These are phyloP conservation scores for Maudiozyma serrabonitensis DNA, from an alignment of 805 yeast genomes.

Conservation along the genomic window DNA sequence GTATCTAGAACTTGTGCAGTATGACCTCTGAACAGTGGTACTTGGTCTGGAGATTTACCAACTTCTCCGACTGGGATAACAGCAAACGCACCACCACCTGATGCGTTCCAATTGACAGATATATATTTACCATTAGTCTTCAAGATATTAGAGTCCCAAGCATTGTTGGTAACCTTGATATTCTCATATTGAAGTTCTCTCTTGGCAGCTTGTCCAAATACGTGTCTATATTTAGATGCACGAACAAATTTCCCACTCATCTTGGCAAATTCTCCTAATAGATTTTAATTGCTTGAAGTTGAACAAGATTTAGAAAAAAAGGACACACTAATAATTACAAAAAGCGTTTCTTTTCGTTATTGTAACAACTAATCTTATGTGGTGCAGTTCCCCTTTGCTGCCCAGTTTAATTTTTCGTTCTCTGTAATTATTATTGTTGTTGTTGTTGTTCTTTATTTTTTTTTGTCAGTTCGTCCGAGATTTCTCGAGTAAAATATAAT, in stretches of 20 bases:
- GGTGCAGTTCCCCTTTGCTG: not conserved
- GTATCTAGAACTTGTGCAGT: slow-evolving; percentile 93
- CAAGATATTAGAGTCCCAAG: slow-evolving; percentile 91
- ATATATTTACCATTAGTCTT: slow-evolving; percentile 80
- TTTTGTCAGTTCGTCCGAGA: too few relatives aligned
- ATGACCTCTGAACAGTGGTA: slow-evolving; percentile 91
- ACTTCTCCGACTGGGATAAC: slow-evolving; percentile 77
- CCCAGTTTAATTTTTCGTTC: not conserved
- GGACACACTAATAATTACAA: too few relatives aligned
- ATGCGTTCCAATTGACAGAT: slow-evolving; percentile 84
- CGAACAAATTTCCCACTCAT: slow-evolving; percentile 82
- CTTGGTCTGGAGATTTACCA: slow-evolving; percentile 89
- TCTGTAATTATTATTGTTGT: not conserved
- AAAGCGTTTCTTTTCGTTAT: too few relatives aligned
- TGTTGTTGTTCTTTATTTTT: not conserved
- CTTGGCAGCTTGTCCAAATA: slow-evolving; percentile 78
- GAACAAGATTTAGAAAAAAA: too few relatives aligned
- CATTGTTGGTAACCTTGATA: slow-evolving; percentile 72
- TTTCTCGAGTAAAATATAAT: too few relatives aligned
- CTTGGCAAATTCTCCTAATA: not conserved
- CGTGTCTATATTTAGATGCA: slow-evolving; percentile 95
- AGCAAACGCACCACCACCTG: slow-evolving; percentile 98
- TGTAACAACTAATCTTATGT: too few relatives aligned
- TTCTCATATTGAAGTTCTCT: slow-evolving; percentile 38
- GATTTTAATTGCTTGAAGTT: not conserved